Percentiles rank a stretch among this genome's conserved stretches.
Conservation (phyloP, 345 rosid species). For the Acer yangbiense region DNA sequence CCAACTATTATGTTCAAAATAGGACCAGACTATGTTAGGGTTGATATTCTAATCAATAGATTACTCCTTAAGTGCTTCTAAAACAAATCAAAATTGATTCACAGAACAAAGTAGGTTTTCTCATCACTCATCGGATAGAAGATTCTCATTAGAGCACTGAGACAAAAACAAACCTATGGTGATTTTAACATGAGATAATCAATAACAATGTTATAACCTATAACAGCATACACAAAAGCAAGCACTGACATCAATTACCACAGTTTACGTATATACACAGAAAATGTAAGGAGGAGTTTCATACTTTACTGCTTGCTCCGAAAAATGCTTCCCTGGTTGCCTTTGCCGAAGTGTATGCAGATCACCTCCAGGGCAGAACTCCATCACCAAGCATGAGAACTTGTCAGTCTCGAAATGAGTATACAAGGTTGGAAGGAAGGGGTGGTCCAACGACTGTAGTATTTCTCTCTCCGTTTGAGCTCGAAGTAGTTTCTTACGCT, state of each 20-base stretch:
- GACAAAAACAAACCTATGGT: too few species aligned
- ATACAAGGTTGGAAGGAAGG: slow-evolving; percentile 79
- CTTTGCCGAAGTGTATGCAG: slow-evolving; percentile 81
- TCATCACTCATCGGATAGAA: too few species aligned
- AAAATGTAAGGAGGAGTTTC: slow-evolving; percentile 23
- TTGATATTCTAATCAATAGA: too few species aligned
- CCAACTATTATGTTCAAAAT: neutral
- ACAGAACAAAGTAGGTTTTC: neutral
- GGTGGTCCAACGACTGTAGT: slow-evolving; percentile 74
- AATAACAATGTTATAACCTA: neutral
- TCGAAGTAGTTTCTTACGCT: slow-evolving; percentile 77
- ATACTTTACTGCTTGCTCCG: slow-evolving; percentile 85
- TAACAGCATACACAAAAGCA: slow-evolving; percentile 12
- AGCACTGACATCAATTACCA: slow-evolving; percentile 6
- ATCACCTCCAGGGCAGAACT: slow-evolving; percentile 90
- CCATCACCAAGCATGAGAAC: slow-evolving; percentile 86
- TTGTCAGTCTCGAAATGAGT: slow-evolving; percentile 83
- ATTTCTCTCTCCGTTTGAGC: slow-evolving; percentile 89
- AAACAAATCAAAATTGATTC: neutral
- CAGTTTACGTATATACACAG: neutral
- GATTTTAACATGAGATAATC: neutral
- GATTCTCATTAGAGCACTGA: too few species aligned
- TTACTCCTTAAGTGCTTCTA: neutral
- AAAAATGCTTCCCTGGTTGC: slow-evolving; percentile 79
- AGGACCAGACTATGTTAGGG: too few species aligned